phyloP scores from a whole-genome alignment of 345 rosid genomes.

The Salix arbutifolia region DNA sequence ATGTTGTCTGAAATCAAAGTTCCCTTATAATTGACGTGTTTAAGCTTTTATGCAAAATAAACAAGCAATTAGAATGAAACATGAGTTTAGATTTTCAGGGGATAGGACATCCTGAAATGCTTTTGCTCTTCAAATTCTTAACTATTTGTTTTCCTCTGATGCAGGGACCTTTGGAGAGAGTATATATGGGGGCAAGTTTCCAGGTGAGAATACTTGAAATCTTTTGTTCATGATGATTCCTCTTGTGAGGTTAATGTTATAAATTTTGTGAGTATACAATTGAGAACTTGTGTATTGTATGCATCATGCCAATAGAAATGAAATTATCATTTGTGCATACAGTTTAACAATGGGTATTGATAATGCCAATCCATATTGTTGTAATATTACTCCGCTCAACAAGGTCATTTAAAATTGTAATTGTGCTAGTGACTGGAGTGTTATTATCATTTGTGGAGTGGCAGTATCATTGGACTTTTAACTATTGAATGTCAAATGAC shows the following conservation, averaged over 20 bases:
- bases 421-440: no score
- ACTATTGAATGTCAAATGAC: neutral
- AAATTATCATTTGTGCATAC: neutral
- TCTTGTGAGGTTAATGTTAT: neutral
- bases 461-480: neutral
- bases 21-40: neutral
- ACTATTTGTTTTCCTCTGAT: slow-evolving; percentile 11
- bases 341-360: neutral
- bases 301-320: neutral
- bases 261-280: neutral
- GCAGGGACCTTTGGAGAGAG: slow-evolving; percentile 92
- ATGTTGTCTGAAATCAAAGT: neutral
- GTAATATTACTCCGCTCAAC: no score
- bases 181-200: slow-evolving; percentile 78
- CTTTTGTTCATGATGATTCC: neutral
- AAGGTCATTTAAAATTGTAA: no score
- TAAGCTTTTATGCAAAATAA: neutral
- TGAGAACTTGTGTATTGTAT: neutral
- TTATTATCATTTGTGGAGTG: no score
- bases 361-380: no score
- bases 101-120: neutral
- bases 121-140: neutral
- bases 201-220: slow-evolving; percentile 48
- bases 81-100: neutral
- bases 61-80: neutral